Percentiles rank a stretch among this genome's conserved stretches.
Conservation (phyloP, 2,329 filamentous ascomycete genomes). For the Microcyclosporella mali region DNA sequence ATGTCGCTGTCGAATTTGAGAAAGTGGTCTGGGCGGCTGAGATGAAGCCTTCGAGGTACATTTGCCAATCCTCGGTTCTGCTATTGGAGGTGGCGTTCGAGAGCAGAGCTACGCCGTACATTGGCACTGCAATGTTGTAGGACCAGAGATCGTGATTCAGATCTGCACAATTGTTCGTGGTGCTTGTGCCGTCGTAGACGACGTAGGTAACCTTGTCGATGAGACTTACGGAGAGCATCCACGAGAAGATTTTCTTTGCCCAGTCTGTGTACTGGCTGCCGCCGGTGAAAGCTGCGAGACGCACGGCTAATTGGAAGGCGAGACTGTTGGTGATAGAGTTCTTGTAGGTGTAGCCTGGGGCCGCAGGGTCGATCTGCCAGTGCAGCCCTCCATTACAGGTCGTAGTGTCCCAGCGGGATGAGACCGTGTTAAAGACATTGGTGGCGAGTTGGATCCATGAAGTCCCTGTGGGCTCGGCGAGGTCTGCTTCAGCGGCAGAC, state of each 20-base stretch:
- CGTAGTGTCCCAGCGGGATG: slow-evolving; percentile 60
- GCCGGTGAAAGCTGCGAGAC: slow-evolving; percentile 32
- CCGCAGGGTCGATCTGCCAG: slow-evolving; percentile 75
- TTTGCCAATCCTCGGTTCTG: slow-evolving; percentile 13
- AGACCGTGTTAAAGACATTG: slow-evolving; percentile 72
- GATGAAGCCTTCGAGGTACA: slow-evolving; percentile 22
- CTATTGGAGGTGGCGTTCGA: slow-evolving; percentile 25
- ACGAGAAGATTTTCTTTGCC: slow-evolving; percentile 41
- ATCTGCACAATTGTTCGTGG: slow-evolving; percentile 38
- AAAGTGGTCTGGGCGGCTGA: slow-evolving; percentile 31
- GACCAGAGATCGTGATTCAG: slow-evolving; percentile 44
- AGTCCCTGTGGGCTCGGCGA: slow-evolving; percentile 47
- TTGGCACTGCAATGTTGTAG: slow-evolving; percentile 42
- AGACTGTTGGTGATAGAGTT: slow-evolving; percentile 78
- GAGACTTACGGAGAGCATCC: slow-evolving; percentile 45
- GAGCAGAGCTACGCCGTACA: slow-evolving; percentile 45
- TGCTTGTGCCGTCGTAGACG: slow-evolving; percentile 44
- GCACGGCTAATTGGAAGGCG: slow-evolving; percentile 71
- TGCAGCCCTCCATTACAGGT: slow-evolving; percentile 67
- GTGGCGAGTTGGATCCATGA: slow-evolving; percentile 66
- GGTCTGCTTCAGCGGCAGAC: slow-evolving; percentile 66
- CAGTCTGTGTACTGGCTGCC: slow-evolving; percentile 58
- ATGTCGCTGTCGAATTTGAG: slow-evolving; percentile 30
- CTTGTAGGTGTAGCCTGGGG: slow-evolving; percentile 75
- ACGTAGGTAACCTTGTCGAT: slow-evolving; percentile 48